Conservation (phyloP, 164 flowering plant species). For the Magnolia sinica region DNA sequence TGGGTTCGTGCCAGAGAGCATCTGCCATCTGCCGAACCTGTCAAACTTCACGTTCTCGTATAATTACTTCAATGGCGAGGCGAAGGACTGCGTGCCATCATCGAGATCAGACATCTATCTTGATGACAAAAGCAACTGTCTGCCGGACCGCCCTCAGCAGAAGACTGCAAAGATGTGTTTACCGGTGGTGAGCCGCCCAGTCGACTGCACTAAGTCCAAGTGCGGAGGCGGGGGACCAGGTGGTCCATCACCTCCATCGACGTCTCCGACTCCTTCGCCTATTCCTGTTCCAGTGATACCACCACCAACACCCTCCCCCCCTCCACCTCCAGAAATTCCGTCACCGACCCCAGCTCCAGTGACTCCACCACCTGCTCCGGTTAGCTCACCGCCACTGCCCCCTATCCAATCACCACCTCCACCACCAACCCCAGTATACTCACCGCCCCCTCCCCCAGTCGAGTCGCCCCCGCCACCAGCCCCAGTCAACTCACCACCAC, state of each 20-base stretch:
- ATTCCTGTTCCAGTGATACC: not conserved
- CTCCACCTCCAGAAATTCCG: not conserved
- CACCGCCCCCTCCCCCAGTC: slow-evolving; percentile 10
- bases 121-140: slow-evolving; percentile 47
- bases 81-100: slow-evolving; percentile 25
- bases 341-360: not conserved
- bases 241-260: not conserved
- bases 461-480: not conserved
- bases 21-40: slow-evolving; percentile 52
- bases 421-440: slow-evolving; percentile 8
- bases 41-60: slow-evolving; percentile 44
- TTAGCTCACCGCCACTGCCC: slow-evolving; percentile 10
- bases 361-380: not conserved
- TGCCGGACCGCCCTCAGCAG: slow-evolving; percentile 45
- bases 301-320: not conserved
- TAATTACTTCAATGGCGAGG: slow-evolving; percentile 56
- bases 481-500: not conserved
- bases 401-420: not conserved
- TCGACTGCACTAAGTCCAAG: slow-evolving; percentile 47
- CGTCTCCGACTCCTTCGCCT: not conserved
- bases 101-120: slow-evolving; percentile 17
- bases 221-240: slow-evolving; percentile 22
- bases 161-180: slow-evolving; percentile 32
- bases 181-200: slow-evolving; percentile 34
- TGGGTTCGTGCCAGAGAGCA: slow-evolving; percentile 42